These are phyloP conservation scores for Wickerhamomyces ciferrii DNA, from an alignment of 805 yeast species.

Conservation along the genomic window DNA sequence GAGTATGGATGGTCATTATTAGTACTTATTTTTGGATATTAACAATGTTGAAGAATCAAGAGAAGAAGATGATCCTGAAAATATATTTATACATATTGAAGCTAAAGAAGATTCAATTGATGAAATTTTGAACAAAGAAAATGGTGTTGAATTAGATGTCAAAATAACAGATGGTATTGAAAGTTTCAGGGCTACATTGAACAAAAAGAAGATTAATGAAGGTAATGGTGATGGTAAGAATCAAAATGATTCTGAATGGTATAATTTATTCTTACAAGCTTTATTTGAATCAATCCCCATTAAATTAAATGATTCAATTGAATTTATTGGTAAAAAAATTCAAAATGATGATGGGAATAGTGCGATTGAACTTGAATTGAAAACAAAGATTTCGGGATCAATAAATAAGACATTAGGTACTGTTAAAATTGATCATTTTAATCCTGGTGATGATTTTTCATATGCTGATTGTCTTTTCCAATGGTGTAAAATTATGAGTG, in stretches of 20 bases:
- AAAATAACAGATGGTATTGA: not conserved
- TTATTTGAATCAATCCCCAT: not conserved
- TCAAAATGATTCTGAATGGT: not conserved
- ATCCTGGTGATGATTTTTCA: slow-evolving; percentile 1
- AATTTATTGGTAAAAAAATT: not conserved
- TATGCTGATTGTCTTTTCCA: slow-evolving; percentile 14
- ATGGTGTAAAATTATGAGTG: slow-evolving; percentile 12
- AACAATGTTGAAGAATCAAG: not conserved
- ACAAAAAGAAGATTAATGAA: not conserved
- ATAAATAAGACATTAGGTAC: slow-evolving; percentile 9
- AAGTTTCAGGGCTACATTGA: not conserved
- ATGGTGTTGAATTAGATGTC: not conserved
- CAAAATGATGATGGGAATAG: not conserved
- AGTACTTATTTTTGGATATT: too few species aligned
- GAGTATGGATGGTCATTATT: not conserved
- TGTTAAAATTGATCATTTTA: slow-evolving; percentile 4
- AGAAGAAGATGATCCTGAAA: not conserved
- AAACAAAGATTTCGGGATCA: slow-evolving; percentile 4
- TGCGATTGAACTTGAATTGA: not conserved
- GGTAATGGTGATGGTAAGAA: not conserved
- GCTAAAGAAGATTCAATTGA: not conserved
- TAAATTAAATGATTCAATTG: not conserved
- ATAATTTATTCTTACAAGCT: not conserved
- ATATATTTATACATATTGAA: not conserved
- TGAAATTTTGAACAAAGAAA: not conserved